Conservation (phyloP, 768 basidiomycete species). For the Calocera cornea region DNA sequence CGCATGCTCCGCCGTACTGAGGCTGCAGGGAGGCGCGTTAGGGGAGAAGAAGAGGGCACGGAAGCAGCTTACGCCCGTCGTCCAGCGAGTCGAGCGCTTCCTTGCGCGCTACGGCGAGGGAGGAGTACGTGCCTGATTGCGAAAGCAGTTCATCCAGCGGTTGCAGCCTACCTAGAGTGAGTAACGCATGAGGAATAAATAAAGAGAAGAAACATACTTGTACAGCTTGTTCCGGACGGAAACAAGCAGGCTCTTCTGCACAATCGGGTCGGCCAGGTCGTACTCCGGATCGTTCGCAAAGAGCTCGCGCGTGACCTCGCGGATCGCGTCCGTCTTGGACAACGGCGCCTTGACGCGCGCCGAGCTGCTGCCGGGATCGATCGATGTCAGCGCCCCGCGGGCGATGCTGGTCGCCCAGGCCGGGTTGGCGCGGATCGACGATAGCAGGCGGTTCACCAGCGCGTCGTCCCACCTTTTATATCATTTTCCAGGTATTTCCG, state of each 20-base stretch:
- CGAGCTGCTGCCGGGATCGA: not conserved
- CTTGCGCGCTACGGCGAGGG: not conserved
- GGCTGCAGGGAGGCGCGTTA: not conserved
- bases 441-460: not conserved
- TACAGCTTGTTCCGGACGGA: slow-evolving; percentile 1
- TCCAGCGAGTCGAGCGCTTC: not conserved
- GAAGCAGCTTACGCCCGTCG: not conserved
- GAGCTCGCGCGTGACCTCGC: not conserved
- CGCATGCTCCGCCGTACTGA: not conserved
- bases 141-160: not conserved
- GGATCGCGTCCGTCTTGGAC: not conserved
- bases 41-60: not conserved
- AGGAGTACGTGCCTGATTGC: not conserved
- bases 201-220: not conserved
- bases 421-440: not conserved
- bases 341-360: not conserved
- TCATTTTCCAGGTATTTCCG: not conserved
- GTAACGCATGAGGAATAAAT: not conserved
- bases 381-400: not conserved
- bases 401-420: not conserved
- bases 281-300: not conserved
- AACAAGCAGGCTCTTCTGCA: not conserved
- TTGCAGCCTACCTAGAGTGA: not conserved
- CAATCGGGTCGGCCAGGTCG: not conserved
- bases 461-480: slow-evolving; percentile 4